Base-by-base conservation (phyloP, 164 flowering plant species). In the Dillenia turbinata region DNA sequence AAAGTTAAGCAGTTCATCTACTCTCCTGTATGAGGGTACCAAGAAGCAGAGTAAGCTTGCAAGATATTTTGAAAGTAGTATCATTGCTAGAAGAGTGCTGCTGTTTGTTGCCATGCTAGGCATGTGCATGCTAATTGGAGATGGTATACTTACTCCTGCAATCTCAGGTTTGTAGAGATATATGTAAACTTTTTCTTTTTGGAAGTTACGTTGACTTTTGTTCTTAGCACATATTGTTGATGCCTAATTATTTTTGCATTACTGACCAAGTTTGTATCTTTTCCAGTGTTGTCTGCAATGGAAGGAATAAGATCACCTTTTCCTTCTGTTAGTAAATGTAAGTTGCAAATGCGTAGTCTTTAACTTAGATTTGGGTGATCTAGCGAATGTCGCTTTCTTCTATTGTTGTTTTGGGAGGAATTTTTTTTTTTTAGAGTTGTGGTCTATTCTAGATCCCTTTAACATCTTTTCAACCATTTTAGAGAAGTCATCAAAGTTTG, bases 131-230 rank as follows among this genome's bases (percentile, higher is more conserved):
- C 76, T 87, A 44, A 90, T 90, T 65, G 96, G 96, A 44, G 96
- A 90, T 71, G 96, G 96, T 59, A 83, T 90, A 62, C 90, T 90
- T 63, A 90, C 96, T 17, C 96, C 93, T 50, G 93, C 96, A 54
- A 85, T 90, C 48, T 90, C 93, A 77, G 96, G 96, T 87, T 63
- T 72, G 76, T 17, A 22, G 50, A 48, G 43, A 44, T 5, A 15
- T 9, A 40, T 44, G 26, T n/a, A 52, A 7, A 54, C 11, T 52
- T 17, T 55, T 13, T 14, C 1, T 58, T 13, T 40, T 9, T 51
- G 24, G 44, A 52, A 47, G n/a, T 2, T 33, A 33, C 5, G 40
- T 5, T 33, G 40, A 33, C 6, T 33, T 33, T 33, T 33, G 40
- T 4, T 33, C 40, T 33, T 33, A 6, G 40, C 40, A 33, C 40